Conservation (phyloP, 306 rosid genomes). For the Trifolium dubium region DNA sequence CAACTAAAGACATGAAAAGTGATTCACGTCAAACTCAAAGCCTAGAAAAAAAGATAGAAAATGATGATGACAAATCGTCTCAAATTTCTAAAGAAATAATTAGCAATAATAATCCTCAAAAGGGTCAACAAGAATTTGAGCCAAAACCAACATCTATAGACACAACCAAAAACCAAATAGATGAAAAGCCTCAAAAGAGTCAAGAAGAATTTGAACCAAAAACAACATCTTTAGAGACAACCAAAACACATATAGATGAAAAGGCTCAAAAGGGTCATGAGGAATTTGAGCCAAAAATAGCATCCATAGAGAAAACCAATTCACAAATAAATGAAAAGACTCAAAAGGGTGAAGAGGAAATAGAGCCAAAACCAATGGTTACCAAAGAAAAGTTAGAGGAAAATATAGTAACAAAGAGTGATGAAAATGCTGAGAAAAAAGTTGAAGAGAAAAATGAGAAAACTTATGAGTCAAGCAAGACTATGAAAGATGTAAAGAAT, state of each 20-base stretch:
- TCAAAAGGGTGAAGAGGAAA: background rate
- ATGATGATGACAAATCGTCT: constrained; percentile 24
- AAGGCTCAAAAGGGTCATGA: constrained; percentile 33
- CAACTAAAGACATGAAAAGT: constrained; percentile 31
- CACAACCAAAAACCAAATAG: background rate
- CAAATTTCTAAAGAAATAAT: constrained; percentile 23
- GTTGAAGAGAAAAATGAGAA: constrained; percentile 33
- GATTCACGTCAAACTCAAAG: constrained; percentile 31
- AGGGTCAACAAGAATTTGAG: background rate
- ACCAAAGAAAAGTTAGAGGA: constrained; percentile 15
- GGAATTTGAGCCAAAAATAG: constrained; percentile 33
- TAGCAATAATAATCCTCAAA: background rate
- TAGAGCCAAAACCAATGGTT: background rate
- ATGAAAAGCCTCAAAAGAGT: constrained; percentile 23
- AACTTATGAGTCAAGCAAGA: constrained; percentile 37
- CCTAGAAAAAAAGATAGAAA: background rate
- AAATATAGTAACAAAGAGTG: constrained; percentile 17
- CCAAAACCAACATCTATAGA: background rate
- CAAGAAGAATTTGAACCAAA: constrained; percentile 28
- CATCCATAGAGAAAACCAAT: background rate
- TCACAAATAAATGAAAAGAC: constrained; percentile 12
- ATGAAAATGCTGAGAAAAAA: constrained; percentile 19
- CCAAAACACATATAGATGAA: background rate
- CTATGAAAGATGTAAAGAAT: constrained; percentile 25
- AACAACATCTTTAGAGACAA: background rate